A percentile compares a stretch with the other conserved stretches of the same genome.
These are phyloP conservation scores for Auriscalpium vulgare DNA, from an alignment of 768 basidiomycete species.

Conservation along the genomic window DNA sequence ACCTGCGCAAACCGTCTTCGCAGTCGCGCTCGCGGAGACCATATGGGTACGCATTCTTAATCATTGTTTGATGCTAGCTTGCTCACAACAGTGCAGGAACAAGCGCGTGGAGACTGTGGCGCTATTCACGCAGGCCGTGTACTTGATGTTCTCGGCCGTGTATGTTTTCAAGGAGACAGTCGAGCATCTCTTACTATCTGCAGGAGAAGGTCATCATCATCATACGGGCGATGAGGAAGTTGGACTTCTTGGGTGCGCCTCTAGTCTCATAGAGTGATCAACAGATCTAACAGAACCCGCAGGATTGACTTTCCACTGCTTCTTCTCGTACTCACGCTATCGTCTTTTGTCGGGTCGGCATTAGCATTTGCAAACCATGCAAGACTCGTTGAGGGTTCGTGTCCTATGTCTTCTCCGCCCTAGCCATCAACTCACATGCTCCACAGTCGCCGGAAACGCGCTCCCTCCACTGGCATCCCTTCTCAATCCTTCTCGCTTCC, in stretches of 20 bases:
- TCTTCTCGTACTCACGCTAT: conserved; percentile 45
- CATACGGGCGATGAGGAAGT: conserved; percentile 51
- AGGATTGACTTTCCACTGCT: conserved; percentile 65
- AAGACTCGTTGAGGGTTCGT: conserved; percentile 57
- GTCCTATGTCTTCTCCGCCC: background rate
- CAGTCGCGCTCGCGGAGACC: conserved; percentile 29
- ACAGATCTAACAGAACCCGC: background rate
- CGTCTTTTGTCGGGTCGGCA: conserved; percentile 51
- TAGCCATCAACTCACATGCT: background rate
- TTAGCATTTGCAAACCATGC: conserved; percentile 54
- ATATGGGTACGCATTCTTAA: conserved; percentile 55
- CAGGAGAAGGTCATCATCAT: conserved; percentile 61
- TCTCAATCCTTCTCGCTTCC: conserved; percentile 36
- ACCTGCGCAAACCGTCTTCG: conserved; percentile 29
- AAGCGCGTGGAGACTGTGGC: conserved; percentile 61
- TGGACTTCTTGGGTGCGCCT: conserved; percentile 31
- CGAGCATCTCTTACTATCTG: conserved; percentile 80
- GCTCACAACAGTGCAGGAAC: conserved; percentile 32
- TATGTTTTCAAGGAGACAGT: conserved; percentile 97
- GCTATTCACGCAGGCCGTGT: conserved; percentile 87
- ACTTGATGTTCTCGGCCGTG: conserved; percentile 88
- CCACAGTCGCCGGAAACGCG: conserved; percentile 52
- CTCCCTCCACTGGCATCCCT: conserved; percentile 47
- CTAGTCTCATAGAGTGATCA: conserved; percentile 24
- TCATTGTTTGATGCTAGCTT: background rate